Evolutionary conservation across 345 rosid genomes (phyloP), one percentile per base, ranked within the genome.

Genomic region (Eucalyptus brandiana): DNA sequence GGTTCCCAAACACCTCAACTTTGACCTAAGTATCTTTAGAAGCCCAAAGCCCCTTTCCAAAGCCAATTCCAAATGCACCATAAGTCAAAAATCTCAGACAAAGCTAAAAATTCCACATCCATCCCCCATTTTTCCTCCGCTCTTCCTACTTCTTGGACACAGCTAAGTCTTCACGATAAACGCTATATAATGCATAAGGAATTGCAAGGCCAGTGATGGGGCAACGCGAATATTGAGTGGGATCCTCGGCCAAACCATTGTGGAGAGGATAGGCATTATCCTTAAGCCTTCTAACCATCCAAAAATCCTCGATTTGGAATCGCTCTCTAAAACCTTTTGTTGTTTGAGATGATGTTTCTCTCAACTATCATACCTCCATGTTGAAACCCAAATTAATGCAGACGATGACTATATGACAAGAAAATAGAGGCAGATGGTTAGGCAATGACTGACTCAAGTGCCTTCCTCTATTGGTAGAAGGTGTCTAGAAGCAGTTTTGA

Each of bases 111-210:
- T 48, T 54, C 12, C 28, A 2, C 28, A 54, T 23, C 5, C 5
- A 54, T 51, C 1, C 3, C 28, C 60, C 15, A 11, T 0, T 53
- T 53, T 53, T 9, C 9, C 28, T 9, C 28, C 1, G 0, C 60
- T 54, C 26, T 1, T 1, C 60, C 26, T 51, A 14, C 56, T 51
- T 19, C 28, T 21, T 54, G 60, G 60, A 54, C 60, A 54, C 5
- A 54, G 60, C 60, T 21, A 54, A 54, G 1, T 21, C 60, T 54
- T 54, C 60, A 21, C 5, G 1, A 12, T 54, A 1, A 54, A 54
- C 26, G 60, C 26, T 23, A 54, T 54, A 54, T 9, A 54, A n/a
- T 50, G 19, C 19, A 69, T 12, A 69, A 69, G 26, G 44, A 72
- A 72, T 72, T 18, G 23, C 80, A 69, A 69, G 80, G 44, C 24